phyloP scores from a whole-genome alignment of 805 yeast genomes.

The Starmera pachycereana region DNA sequence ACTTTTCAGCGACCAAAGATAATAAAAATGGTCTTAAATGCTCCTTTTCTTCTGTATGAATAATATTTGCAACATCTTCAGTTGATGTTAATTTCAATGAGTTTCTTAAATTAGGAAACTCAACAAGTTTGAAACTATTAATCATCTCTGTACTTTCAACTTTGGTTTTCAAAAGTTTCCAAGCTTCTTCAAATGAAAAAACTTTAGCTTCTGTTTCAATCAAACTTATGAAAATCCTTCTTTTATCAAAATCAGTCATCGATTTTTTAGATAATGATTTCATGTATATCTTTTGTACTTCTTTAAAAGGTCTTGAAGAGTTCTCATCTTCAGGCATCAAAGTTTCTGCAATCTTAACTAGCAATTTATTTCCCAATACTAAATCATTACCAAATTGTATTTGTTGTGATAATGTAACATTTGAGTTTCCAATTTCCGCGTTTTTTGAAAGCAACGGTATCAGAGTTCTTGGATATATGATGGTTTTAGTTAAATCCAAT shows the following conservation, averaged over 20 bases:
- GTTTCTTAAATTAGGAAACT: background rate
- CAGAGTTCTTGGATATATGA: no score
- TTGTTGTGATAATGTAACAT: no score
- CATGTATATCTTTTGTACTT: slow-evolving; percentile 6
- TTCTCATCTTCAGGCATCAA: slow-evolving; percentile 1
- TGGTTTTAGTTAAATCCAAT: no score
- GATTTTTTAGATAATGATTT: background rate
- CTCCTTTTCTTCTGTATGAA: background rate
- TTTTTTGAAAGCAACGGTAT: no score
- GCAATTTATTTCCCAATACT: no score
- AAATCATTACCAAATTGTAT: no score
- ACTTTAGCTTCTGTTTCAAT: background rate
- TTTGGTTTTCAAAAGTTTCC: background rate
- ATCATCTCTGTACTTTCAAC: no score
- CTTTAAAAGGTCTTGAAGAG: slow-evolving; percentile 1
- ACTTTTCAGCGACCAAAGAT: background rate
- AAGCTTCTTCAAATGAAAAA: background rate
- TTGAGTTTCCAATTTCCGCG: no score
- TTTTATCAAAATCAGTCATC: slow-evolving; percentile 2
- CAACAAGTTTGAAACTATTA: background rate
- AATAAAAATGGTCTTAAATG: background rate
- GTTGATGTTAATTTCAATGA: background rate
- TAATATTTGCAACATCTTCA: background rate
- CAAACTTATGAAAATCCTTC: background rate
- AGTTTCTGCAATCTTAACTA: slow-evolving; percentile 3